Evolutionary conservation across 2,329 filamentous ascomycete species (phyloP).

Genomic region (Arthrinium phaeospermum): DNA sequence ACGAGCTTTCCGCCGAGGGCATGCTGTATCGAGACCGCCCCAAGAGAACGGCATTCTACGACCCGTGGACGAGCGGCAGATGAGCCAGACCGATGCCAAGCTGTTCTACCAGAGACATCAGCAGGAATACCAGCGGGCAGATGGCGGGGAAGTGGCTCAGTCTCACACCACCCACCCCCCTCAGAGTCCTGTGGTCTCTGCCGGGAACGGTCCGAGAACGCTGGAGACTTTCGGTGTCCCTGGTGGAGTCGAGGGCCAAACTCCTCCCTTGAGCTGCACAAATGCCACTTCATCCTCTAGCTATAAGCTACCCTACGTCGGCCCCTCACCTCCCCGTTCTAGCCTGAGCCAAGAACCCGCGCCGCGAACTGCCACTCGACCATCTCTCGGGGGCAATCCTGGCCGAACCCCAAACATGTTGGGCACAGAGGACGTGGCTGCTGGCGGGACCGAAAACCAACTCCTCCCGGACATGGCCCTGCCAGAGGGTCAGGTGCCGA

Average conservation of each 20-base stretch:
- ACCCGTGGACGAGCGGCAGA: conserved; percentile 90
- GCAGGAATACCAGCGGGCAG: conserved; percentile 56
- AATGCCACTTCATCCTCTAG: conserved; percentile 14
- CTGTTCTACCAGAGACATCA: conserved; percentile 93
- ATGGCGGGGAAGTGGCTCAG: conserved; percentile 43
- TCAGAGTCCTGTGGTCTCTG: conserved; percentile 51
- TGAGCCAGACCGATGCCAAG: conserved; percentile 94
- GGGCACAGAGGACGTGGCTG: conserved; percentile 24
- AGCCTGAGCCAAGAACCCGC: conserved; percentile 29
- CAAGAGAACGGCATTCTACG: conserved; percentile 85
- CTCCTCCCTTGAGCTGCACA: not conserved
- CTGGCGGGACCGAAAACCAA: conserved; percentile 25
- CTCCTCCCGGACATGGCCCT: conserved; percentile 43
- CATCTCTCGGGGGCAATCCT: conserved; percentile 33
- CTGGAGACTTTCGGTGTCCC: conserved; percentile 18
- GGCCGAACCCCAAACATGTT: conserved; percentile 26
- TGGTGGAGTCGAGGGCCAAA: conserved; percentile 2
- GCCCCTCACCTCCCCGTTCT: conserved; percentile 25
- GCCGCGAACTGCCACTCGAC: conserved; percentile 41
- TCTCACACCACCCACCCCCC: conserved; percentile 46
- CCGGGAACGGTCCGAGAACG: conserved; percentile 20
- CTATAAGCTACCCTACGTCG: conserved; percentile 18
- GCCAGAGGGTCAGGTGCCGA: conserved; percentile 60
- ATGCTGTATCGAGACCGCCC: conserved; percentile 67
- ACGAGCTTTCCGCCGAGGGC: conserved; percentile 47